Percentiles rank a stretch among this genome's conserved stretches.
Evolutionary conservation across 495 filamentous ascomycete genomes (phyloP).

Genomic region (Neurospora sp.): DNA sequence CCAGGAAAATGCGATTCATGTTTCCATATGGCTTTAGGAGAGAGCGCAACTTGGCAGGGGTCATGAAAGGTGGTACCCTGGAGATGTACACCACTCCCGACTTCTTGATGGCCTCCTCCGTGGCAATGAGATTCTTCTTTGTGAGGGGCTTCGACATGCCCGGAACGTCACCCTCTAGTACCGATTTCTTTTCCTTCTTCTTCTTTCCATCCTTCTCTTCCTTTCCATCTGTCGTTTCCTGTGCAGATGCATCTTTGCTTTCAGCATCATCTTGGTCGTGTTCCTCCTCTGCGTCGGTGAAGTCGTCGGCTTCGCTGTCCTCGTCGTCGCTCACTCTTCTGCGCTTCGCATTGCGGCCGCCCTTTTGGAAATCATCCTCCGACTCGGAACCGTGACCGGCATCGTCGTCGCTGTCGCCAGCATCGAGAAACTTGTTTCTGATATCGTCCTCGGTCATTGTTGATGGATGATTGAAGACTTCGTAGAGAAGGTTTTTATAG

Average conservation of each 20-base stretch:
- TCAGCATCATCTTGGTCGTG: conserved; percentile 10
- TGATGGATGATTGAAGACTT: background rate
- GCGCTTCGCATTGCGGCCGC: conserved; percentile 53
- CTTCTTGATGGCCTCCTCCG: conserved; percentile 45
- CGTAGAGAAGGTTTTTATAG: background rate
- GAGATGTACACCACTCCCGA: conserved; percentile 84
- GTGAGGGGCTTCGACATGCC: conserved; percentile 39
- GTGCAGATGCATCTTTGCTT: conserved; percentile 7
- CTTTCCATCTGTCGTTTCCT: conserved; percentile 11
- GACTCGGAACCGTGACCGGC: conserved; percentile 57
- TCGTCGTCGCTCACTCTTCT: conserved; percentile 43
- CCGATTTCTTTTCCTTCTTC: conserved; percentile 12
- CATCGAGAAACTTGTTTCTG: conserved; percentile 67
- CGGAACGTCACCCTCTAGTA: conserved; percentile 27
- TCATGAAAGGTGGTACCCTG: conserved; percentile 89
- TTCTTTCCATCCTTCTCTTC: conserved; percentile 9
- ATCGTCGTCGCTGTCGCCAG: conserved; percentile 56
- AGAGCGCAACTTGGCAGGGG: conserved; percentile 67
- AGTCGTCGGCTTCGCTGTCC: conserved; percentile 24
- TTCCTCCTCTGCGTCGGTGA: conserved; percentile 24
- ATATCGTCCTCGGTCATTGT: conserved; percentile 33
- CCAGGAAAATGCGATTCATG: conserved; percentile 78
- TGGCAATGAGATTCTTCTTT: conserved; percentile 49
- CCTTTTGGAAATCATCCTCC: conserved; percentile 58
- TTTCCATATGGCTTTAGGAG: conserved; percentile 69